Percentiles rank a stretch among this genome's conserved stretches.
Evolutionary conservation across 306 rosid genomes (phyloP).

Genomic region (Pyrus betulifolia): DNA sequence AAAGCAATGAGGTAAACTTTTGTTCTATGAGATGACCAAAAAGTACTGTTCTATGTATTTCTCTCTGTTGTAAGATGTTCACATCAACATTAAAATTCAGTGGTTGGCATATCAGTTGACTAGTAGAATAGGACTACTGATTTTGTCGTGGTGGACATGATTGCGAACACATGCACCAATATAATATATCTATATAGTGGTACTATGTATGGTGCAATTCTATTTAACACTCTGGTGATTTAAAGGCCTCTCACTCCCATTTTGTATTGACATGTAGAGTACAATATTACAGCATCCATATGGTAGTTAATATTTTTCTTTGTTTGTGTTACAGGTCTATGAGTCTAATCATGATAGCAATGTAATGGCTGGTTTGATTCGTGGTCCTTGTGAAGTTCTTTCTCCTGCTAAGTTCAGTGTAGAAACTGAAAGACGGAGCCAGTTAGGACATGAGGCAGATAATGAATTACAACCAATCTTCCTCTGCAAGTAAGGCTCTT

Average conservation of each 20-base stretch:
- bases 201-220: background rate
- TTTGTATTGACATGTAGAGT: background rate
- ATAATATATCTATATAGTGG: background rate
- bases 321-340: slow-evolving; percentile 53
- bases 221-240: background rate
- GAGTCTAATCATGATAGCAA: slow-evolving; percentile 61
- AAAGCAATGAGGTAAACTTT: slow-evolving; percentile 69
- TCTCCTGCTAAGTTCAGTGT: slow-evolving; percentile 55
- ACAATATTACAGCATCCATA: background rate
- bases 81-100: background rate
- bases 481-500: slow-evolving; percentile 72
- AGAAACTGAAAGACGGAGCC: slow-evolving; percentile 60
- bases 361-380: slow-evolving; percentile 61
- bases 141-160: background rate
- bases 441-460: slow-evolving; percentile 32
- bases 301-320: slow-evolving; percentile 7
- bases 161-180: background rate
- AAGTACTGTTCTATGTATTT: background rate
- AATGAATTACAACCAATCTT: slow-evolving; percentile 48
- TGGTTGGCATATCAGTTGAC: slow-evolving; percentile 9
- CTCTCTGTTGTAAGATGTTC: background rate
- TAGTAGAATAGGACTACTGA: background rate
- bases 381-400: slow-evolving; percentile 79
- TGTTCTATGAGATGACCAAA: background rate
- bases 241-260: background rate